Base-by-base conservation (phyloP, 192 early-diverging fungal genomes). In the Coemansia sp. region DNA sequence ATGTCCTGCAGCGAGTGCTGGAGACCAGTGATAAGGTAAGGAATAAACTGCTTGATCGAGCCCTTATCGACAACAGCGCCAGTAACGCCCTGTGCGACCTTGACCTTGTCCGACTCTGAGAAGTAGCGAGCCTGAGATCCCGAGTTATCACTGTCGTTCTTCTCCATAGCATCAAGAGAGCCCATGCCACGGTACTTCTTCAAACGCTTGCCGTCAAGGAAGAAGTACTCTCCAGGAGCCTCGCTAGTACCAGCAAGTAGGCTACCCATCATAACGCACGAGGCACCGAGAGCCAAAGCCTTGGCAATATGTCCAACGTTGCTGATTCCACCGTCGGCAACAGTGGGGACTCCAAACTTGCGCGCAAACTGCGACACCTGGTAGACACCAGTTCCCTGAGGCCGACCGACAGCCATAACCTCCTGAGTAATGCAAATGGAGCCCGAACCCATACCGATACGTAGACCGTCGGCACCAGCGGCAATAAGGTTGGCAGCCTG, bases 161-260 rank as follows among this genome's bases (percentile, higher is more conserved):
- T 84, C 62, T 87, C 85, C 97, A 99, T 99, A 40, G 97, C 97
- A 76, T 99, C 97, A 40, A 99, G 86, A 13, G 93, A 94, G 11
- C 97, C 97, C 97, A 99, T 99, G 63, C 97, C 97, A 68, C 97
- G 95, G 90, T 99, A 99, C 86, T 93, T 94, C 86, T 99, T 99
- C 72, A 99, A 80, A 47, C 96, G 90, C 86, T 97, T 90, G 64
- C 97, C 97, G 47, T 99, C 95, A 74, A 95, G 89, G 89, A 95
- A 99, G 75, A 95, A 99, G 91, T 96, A 99, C 65, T 96, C 95
- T 52, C 97, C 97, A 38, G 97, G 97, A 26, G 95, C 90, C 82
- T 99, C 97, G 50, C 91, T 86, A 19, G 95, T 96, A 33, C 97
- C 97, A 38, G 97, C 97, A 63, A 99, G 87, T 44, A 99, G 88